Percentiles rank a stretch among this genome's conserved stretches.
Evolutionary conservation across 371 early-diverging fungal genomes (phyloP).

Genomic region (Zopfochytrium polystomum): DNA sequence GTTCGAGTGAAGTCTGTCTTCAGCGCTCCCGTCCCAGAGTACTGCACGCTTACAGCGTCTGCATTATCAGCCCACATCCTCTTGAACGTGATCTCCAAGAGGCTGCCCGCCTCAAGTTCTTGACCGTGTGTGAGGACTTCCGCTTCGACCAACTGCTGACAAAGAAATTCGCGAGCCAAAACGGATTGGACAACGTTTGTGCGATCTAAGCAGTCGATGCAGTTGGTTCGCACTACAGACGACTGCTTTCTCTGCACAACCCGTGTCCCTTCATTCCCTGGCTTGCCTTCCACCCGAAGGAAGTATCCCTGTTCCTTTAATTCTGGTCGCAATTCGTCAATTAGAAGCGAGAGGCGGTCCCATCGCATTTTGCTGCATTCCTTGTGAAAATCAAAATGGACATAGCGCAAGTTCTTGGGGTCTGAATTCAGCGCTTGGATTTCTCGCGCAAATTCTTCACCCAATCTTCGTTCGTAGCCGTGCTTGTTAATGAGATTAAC

Average conservation of each 20-base stretch:
- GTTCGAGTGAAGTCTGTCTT: constrained; percentile 97
- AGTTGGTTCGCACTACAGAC: constrained; percentile 94
- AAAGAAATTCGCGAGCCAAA: constrained; percentile 62
- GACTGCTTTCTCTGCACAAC: constrained; percentile 58
- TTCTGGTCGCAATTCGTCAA: constrained; percentile 66
- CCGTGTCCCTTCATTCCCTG: too few species aligned
- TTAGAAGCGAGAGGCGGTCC: constrained; percentile 71
- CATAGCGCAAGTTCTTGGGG: constrained; percentile 60
- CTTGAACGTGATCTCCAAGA: constrained; percentile 47
- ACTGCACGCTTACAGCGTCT: constrained; percentile 91
- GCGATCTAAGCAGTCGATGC: constrained; percentile 99
- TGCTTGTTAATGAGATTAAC: constrained; percentile 89
- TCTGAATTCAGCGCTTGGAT: constrained; percentile 52
- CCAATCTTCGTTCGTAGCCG: constrained; percentile 82
- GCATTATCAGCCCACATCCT: constrained; percentile 98
- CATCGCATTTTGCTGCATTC: constrained; percentile 92
- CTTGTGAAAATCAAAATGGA: constrained; percentile 95
- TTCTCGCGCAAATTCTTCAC: constrained; percentile 69
- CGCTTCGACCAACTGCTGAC: constrained; percentile 32
- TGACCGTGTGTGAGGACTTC: too few species aligned
- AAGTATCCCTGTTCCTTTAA: constrained; percentile 62
- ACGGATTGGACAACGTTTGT: constrained; percentile 98
- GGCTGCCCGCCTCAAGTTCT: constrained; percentile 49
- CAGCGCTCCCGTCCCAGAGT: constrained; percentile 97
- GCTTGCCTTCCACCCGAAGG: constrained; percentile 16